Conservation (phyloP, 257 asterid species). For the Scutellaria minor region DNA sequence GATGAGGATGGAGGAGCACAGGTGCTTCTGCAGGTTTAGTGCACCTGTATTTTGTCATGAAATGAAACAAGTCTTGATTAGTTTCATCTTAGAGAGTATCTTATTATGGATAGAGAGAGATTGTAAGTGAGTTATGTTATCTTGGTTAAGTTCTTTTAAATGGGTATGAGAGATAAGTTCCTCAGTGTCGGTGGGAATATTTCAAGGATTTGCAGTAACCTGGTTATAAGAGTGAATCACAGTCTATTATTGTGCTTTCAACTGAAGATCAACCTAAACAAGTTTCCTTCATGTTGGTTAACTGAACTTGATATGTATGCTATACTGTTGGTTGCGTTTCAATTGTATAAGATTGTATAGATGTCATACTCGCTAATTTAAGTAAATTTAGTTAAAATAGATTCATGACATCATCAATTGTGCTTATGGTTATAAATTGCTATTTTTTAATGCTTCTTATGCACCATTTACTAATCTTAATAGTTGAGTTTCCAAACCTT, state of each 20-base stretch:
- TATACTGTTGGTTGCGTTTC: background rate
- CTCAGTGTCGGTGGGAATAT: background rate
- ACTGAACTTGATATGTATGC: background rate
- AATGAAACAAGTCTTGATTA: background rate
- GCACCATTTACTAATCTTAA: constrained; percentile 6
- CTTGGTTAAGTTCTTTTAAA: background rate
- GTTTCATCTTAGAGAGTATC: background rate
- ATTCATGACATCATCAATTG: background rate
- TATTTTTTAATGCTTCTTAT: background rate
- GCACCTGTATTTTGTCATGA: background rate
- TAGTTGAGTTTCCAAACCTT: constrained; percentile 5
- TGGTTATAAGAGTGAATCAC: background rate
- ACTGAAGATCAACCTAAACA: background rate
- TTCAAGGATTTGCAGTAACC: background rate
- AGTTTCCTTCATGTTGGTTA: background rate
- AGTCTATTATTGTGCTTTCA: constrained; percentile 1
- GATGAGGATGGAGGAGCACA: background rate
- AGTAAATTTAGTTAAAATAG: background rate
- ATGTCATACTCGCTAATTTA: constrained; percentile 8
- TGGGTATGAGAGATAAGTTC: constrained; percentile 11
- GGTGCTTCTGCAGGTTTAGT: constrained; percentile 13
- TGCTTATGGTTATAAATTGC: constrained; percentile 5
- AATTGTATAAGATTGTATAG: background rate
- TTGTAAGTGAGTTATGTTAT: background rate
- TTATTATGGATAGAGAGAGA: background rate